A percentile compares a stretch with the other conserved stretches of the same genome.
These are phyloP conservation scores for Herpetospermum pedunculosum DNA, from an alignment of 306 rosid species.

Conservation along the genomic window DNA sequence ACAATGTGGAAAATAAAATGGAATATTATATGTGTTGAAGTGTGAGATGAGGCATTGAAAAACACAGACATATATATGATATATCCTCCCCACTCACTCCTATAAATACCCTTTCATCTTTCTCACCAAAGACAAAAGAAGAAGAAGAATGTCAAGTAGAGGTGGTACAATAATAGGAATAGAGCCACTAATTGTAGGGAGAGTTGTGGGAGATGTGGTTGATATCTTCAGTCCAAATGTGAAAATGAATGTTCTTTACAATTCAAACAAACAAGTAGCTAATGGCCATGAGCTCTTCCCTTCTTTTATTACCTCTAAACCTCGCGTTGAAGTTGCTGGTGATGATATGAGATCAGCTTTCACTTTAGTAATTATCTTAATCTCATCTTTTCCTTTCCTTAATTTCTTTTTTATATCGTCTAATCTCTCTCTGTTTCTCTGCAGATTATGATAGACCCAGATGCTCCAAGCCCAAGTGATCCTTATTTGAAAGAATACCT, in stretches of 20 bases:
- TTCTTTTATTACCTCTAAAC: conserved; percentile 34
- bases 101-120: too few relatives aligned
- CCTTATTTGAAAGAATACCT: conserved; percentile 74
- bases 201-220: conserved; percentile 88
- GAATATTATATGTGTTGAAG: too few relatives aligned
- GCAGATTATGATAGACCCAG: conserved; percentile 90
- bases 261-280: conserved; percentile 41
- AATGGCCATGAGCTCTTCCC: conserved; percentile 84
- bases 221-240: conserved; percentile 72
- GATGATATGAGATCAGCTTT: conserved; percentile 66
- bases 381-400: too few relatives aligned
- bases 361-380: conserved; percentile 41
- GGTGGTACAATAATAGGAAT: too few relatives aligned
- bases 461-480: conserved; percentile 94
- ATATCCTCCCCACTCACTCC: too few relatives aligned
- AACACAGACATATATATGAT: too few relatives aligned
- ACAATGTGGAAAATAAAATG: too few relatives aligned
- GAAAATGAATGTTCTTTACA: conserved; percentile 53
- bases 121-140: too few relatives aligned
- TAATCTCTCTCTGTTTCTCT: background rate
- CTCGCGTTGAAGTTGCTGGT: conserved; percentile 76
- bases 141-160: too few relatives aligned
- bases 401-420: too few relatives aligned
- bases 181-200: conserved; percentile 51
- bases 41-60: too few relatives aligned